phyloP scores from a whole-genome alignment of 176 grass and related monocot species.

The Bromus sterilis region DNA sequence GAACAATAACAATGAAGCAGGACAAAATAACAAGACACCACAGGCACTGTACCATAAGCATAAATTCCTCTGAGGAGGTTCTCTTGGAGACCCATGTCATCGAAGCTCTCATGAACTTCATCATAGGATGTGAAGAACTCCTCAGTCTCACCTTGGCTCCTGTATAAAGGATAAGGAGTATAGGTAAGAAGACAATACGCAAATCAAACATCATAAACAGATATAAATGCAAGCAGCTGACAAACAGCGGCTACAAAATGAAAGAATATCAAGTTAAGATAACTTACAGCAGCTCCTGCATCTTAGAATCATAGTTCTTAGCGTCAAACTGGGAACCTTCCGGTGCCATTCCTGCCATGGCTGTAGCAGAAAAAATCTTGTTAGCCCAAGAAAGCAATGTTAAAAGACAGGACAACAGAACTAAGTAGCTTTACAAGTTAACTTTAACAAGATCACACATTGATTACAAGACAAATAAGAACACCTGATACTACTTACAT shows the following conservation, averaged over 20 bases:
- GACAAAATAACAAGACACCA: background rate
- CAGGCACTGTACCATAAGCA: slow-evolving; percentile 52
- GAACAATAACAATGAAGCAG: background rate
- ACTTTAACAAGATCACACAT: too few relatives aligned
- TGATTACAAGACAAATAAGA: background rate
- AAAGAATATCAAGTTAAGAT: background rate
- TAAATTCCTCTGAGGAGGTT: slow-evolving; percentile 94
- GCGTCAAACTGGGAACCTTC: slow-evolving; percentile 87
- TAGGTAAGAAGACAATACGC: background rate
- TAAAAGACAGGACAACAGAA: background rate
- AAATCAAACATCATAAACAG: background rate
- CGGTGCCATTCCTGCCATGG: slow-evolving; percentile 69
- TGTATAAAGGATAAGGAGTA: background rate
- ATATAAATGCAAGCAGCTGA: background rate
- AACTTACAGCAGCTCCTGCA: slow-evolving; percentile 68
- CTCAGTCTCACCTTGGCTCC: slow-evolving; percentile 46
- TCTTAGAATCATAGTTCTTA: slow-evolving; percentile 73
- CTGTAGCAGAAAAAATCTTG: slow-evolving; percentile 9
- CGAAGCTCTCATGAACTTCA: slow-evolving; percentile 86
- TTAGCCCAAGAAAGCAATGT: background rate
- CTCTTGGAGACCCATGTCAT: slow-evolving; percentile 94
- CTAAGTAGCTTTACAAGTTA: too few relatives aligned
- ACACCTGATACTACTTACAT: background rate
- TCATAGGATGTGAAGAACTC: slow-evolving; percentile 87
- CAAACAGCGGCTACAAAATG: background rate